These are phyloP conservation scores for Garcia nutans DNA, from an alignment of 345 rosid genomes.

Conservation along the genomic window DNA sequence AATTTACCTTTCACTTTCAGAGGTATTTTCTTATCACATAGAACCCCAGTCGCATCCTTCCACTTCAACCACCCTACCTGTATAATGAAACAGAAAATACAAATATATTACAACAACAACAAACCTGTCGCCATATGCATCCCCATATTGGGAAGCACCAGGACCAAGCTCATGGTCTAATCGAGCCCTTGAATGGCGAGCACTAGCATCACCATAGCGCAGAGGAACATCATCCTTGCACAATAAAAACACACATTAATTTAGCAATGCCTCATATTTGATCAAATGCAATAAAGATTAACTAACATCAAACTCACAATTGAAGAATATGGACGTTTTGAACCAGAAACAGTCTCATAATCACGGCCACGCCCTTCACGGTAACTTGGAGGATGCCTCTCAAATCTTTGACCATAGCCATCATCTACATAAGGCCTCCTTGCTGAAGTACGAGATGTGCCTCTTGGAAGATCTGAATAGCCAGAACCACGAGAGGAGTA, in stretches of 20 bases:
- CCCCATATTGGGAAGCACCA: conserved; percentile 68
- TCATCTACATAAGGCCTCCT: conserved; percentile 86
- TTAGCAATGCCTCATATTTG: not conserved
- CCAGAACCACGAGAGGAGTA: conserved; percentile 68
- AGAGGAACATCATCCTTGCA: conserved; percentile 82
- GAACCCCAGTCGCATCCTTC: no score
- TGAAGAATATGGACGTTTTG: conserved; percentile 82
- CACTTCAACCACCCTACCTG: no score
- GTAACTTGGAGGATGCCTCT: conserved; percentile 75
- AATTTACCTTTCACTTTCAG: no score
- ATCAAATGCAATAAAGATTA: not conserved
- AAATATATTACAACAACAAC: conserved; percentile 14
- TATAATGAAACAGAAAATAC: not conserved
- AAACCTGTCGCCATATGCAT: conserved; percentile 83
- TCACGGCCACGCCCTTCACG: conserved; percentile 79
- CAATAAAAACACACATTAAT: not conserved
- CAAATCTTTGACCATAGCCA: conserved; percentile 70
- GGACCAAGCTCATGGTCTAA: conserved; percentile 73
- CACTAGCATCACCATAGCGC: conserved; percentile 62
- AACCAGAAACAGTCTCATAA: conserved; percentile 78
- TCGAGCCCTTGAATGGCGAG: conserved; percentile 86
- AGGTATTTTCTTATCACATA: no score
- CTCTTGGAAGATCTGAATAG: conserved; percentile 70
- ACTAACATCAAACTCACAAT: conserved; percentile 50
- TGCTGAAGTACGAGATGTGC: conserved; percentile 57